Conservation (phyloP, 2,329 filamentous ascomycete genomes). For the Harringtonia lauricola region DNA sequence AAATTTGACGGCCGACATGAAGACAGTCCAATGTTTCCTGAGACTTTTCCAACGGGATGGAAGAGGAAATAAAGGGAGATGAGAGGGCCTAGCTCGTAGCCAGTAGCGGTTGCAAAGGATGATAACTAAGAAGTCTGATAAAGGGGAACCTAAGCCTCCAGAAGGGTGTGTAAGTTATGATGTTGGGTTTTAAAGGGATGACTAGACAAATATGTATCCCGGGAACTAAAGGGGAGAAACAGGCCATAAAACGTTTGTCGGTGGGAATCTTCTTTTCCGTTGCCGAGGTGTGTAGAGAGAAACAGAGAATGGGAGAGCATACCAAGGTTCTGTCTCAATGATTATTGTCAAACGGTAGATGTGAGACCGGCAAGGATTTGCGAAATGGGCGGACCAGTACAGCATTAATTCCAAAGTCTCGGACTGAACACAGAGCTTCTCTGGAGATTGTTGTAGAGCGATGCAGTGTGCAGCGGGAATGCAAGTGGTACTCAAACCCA, state of each 20-base stretch:
- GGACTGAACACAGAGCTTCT: not conserved
- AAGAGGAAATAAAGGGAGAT: not conserved
- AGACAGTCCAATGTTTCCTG: not conserved
- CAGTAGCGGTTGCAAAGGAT: not conserved
- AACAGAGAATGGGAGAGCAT: not conserved
- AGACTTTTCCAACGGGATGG: constrained; percentile 1
- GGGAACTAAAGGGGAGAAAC: no score
- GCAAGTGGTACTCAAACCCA: no score
- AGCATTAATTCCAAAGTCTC: no score
- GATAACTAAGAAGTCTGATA: constrained; percentile 1
- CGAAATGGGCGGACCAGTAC: not conserved
- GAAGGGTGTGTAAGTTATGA: not conserved
- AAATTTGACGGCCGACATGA: constrained; percentile 49
- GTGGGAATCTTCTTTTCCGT: no score
- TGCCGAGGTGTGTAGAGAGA: no score
- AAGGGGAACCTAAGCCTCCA: no score
- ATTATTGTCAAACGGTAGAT: not conserved
- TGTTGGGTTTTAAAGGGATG: no score
- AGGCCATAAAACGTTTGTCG: no score
- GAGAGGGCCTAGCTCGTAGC: not conserved
- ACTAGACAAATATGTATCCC: no score
- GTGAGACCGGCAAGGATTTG: not conserved
- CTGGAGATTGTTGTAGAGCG: no score
- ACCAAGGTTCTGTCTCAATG: not conserved
- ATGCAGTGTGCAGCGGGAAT: no score